Evolutionary conservation across 768 basidiomycete genomes (phyloP), one percentile per base, ranked within the genome.

Genomic region (Pleurotus eryngii): DNA sequence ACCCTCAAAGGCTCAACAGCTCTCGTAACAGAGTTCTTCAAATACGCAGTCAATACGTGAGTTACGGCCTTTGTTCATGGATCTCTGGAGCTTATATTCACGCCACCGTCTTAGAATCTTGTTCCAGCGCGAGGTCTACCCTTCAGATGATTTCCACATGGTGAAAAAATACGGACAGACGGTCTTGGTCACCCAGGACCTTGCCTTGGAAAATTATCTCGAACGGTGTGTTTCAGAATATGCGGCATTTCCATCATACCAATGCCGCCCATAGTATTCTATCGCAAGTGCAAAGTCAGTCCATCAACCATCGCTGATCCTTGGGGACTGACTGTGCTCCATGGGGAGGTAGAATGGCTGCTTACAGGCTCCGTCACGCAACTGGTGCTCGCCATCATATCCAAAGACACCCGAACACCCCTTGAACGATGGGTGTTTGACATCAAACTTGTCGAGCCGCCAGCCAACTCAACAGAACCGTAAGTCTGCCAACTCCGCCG

Each of bases 361-460:
- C 76, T 98, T 56, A 89, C 87, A 5, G 92, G 93, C 9, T 87
- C 92, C 9, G 92, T 99, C 42, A 95, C 92, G 4, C 92, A 98
- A 61, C 82, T 98, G 1, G 95, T 98, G 7, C 84, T 98, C 18
- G 95, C 92, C 24, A 96, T 99, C 72, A 92, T 98, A 60, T 92
- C 93, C 9, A 94, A 96, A 68, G 96, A 98, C 66, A 89, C 92
- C 7, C 81, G 92, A 37, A 85, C 88, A 53, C 89, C 95, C 7
- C 82, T 98, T 46, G 97, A 99, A 72, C 83, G 97, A 61, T 99
- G 97, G 97, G 95, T 98, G 48, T 98, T 99, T 70, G 95, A 98
- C 71, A 81, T 99, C 70, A 87, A 92, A 66, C 80, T 95, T 54
- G 83, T 92, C 43, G 85, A 89, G 55, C 83, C 81, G 20, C 75